A percentile compares a stretch with the other conserved stretches of the same genome.
Evolutionary conservation across 2,329 filamentous ascomycete species (phyloP).

Genomic region (Pleurostoma richardsiae): DNA sequence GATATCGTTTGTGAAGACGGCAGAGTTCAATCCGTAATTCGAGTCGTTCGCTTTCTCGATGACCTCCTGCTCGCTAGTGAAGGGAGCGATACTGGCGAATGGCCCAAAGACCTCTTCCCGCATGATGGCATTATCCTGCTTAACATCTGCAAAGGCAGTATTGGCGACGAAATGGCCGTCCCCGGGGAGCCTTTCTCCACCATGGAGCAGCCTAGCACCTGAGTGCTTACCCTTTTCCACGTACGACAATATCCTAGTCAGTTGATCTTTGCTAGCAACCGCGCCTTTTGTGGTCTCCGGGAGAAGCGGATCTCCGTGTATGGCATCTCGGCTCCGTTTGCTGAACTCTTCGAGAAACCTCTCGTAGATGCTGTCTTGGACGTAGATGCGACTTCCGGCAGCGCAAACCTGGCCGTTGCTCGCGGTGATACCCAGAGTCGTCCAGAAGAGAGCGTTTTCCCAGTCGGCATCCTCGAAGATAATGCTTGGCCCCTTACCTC

Average conservation of each 20-base stretch:
- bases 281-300: conserved; percentile 19
- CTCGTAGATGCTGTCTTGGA: conserved; percentile 13
- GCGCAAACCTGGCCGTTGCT: conserved; percentile 6
- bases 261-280: neutral
- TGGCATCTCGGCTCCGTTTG: conserved; percentile 40
- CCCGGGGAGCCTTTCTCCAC: neutral
- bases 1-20: conserved; percentile 59
- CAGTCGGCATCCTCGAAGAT: conserved; percentile 53
- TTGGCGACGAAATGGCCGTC: conserved; percentile 10
- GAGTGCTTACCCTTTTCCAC: neutral
- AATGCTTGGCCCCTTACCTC: conserved; percentile 54
- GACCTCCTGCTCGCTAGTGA: conserved; percentile 60
- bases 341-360: conserved; percentile 16
- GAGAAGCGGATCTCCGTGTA: conserved; percentile 38
- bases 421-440: conserved; percentile 3
- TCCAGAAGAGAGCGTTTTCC: conserved; percentile 51
- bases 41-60: conserved; percentile 57
- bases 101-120: conserved; percentile 14
- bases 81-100: conserved; percentile 47
- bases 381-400: conserved; percentile 17
- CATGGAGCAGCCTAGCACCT: neutral
- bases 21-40: conserved; percentile 60
- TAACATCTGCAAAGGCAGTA: conserved; percentile 9
- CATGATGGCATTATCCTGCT: conserved; percentile 5
- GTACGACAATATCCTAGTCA: neutral